A percentile compares a stretch with the other conserved stretches of the same genome.
These are phyloP conservation scores for Geoglossum cookeanum DNA, from an alignment of 2,329 filamentous ascomycete species.

Conservation along the genomic window DNA sequence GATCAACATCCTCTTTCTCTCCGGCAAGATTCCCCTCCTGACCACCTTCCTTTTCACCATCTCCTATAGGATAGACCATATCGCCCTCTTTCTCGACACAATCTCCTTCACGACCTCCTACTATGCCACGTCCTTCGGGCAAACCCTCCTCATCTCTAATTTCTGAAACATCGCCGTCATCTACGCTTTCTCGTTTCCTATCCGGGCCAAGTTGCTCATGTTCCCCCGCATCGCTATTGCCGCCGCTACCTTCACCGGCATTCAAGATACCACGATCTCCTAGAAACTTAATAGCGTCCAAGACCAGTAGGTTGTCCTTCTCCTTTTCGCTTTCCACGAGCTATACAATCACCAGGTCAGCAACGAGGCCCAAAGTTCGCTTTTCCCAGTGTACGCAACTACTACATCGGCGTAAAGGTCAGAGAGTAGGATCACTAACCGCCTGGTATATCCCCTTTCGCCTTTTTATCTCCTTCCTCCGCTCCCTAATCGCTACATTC, in stretches of 20 bases:
- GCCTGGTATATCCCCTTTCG: conserved; percentile 4
- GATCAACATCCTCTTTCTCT: not conserved
- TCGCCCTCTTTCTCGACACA: not conserved
- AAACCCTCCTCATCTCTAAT: not conserved
- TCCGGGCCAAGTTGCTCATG: not conserved
- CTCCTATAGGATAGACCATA: not conserved
- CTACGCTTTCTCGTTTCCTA: not conserved
- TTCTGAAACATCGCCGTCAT: not conserved
- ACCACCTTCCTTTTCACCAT: not conserved
- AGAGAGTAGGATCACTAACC: not conserved
- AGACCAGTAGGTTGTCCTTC: conserved; percentile 4
- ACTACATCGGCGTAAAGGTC: not conserved
- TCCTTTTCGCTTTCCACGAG: conserved; percentile 5
- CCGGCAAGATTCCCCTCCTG: not conserved
- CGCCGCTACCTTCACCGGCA: not conserved
- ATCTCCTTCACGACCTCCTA: not conserved
- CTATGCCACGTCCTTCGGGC: not conserved
- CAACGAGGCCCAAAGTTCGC: not conserved
- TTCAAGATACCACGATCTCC: conserved; percentile 4
- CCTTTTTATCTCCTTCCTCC: not conserved
- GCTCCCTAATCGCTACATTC: not conserved
- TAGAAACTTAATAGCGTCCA: conserved; percentile 4
- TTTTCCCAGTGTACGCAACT: not conserved
- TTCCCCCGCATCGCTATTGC: not conserved
- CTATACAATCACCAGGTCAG: not conserved